These are phyloP conservation scores for Tuber magnatum DNA, from an alignment of 495 filamentous ascomycete genomes.

Conservation along the genomic window DNA sequence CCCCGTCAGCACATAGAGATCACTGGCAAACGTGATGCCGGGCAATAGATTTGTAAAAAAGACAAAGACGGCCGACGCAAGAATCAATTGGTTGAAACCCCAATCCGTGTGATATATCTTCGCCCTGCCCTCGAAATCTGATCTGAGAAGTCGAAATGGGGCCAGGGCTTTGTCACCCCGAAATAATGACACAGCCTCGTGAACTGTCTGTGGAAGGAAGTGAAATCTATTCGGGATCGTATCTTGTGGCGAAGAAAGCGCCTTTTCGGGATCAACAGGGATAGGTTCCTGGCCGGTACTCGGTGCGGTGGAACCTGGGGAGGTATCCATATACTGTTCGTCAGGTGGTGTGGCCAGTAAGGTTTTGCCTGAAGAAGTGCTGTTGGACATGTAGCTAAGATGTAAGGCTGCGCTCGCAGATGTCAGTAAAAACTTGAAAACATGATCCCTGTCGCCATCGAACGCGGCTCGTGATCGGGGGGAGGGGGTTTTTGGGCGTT, in stretches of 20 bases:
- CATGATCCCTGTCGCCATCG: neutral
- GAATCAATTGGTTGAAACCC: slow-evolving; percentile 63
- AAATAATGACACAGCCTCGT: slow-evolving; percentile 14
- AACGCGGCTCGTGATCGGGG: neutral
- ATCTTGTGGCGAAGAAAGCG: neutral
- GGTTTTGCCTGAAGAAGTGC: slow-evolving; percentile 24
- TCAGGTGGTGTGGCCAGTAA: slow-evolving; percentile 12
- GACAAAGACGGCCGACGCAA: slow-evolving; percentile 65
- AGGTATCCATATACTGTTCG: slow-evolving; percentile 5
- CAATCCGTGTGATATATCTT: slow-evolving; percentile 59
- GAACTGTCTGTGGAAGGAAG: neutral
- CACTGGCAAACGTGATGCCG: slow-evolving; percentile 65
- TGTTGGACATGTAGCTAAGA: slow-evolving; percentile 16
- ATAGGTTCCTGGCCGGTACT: neutral
- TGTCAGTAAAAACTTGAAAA: neutral
- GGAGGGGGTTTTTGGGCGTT: neutral
- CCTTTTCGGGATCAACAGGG: slow-evolving; percentile 22
- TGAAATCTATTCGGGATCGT: slow-evolving; percentile 1
- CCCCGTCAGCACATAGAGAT: slow-evolving; percentile 61
- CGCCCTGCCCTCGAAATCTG: slow-evolving; percentile 52
- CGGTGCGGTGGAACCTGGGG: slow-evolving; percentile 14
- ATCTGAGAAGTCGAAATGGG: slow-evolving; percentile 57
- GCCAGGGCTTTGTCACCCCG: slow-evolving; percentile 40
- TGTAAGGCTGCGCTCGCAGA: neutral
- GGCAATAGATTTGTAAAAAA: slow-evolving; percentile 71